These are phyloP conservation scores for Chlorella sp. DNA, from an alignment of 139 green algal species.

Conservation along the genomic window DNA sequence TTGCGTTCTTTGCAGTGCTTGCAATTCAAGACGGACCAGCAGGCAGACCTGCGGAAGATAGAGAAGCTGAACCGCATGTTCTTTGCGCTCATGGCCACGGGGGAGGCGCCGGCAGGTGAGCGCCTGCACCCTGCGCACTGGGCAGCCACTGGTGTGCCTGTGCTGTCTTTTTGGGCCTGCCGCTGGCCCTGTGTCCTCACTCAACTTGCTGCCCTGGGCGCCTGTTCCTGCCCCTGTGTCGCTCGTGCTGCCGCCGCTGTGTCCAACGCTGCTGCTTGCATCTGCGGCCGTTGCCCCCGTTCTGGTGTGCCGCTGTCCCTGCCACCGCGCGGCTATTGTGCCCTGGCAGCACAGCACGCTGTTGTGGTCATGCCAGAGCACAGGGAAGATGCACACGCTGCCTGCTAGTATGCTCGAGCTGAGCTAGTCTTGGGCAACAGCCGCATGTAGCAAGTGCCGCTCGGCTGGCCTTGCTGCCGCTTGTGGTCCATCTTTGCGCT, in stretches of 20 bases:
- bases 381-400: too few species aligned
- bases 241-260: background rate
- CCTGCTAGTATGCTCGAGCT: too few species aligned
- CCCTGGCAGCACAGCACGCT: too few species aligned
- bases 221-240: background rate
- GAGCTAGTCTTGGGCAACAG: too few species aligned
- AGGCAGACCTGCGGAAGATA: slow-evolving; percentile 86
- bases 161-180: background rate
- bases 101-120: slow-evolving; percentile 36
- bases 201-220: too few species aligned
- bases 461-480: background rate
- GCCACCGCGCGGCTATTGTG: too few species aligned
- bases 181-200: background rate
- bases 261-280: background rate
- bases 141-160: background rate
- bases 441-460: too few species aligned
- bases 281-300: too few species aligned
- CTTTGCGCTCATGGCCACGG: slow-evolving; percentile 81
- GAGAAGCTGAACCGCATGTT: slow-evolving; percentile 91
- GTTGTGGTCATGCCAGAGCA: too few species aligned
- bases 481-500: background rate
- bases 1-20: slow-evolving; percentile 44
- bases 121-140: too few species aligned
- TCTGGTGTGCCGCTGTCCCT: too few species aligned
- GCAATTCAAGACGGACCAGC: slow-evolving; percentile 92